A percentile compares a stretch with the other conserved stretches of the same genome.
Conservation (phyloP, 1,139 yeast species). For the Pichia sp. region DNA sequence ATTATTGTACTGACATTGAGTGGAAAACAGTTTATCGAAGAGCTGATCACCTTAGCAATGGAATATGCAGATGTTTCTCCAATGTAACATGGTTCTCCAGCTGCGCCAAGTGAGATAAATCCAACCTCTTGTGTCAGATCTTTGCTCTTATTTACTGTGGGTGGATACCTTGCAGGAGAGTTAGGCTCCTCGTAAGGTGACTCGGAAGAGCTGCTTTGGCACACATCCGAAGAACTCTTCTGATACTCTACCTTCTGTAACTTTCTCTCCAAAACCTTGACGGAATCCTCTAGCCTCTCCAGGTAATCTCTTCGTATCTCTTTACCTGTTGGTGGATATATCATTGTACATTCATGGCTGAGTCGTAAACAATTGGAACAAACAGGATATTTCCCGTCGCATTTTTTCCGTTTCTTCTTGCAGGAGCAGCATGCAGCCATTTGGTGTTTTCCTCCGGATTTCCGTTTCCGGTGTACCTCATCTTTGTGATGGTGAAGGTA, state of each 20-base stretch:
- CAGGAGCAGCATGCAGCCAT: slow-evolving; percentile 33
- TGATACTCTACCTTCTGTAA: slow-evolving; percentile 19
- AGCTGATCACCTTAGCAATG: slow-evolving; percentile 29
- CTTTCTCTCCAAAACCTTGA: slow-evolving; percentile 34
- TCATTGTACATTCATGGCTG: slow-evolving; percentile 44
- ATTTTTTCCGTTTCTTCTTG: slow-evolving; percentile 42
- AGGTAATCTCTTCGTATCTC: slow-evolving; percentile 49
- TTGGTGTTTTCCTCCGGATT: slow-evolving; percentile 27
- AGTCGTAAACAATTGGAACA: slow-evolving; percentile 44
- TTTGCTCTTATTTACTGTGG: slow-evolving; percentile 11
- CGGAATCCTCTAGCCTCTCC: slow-evolving; percentile 41
- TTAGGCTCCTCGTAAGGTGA: neutral
- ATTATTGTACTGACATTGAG: slow-evolving; percentile 3
- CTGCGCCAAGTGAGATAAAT: slow-evolving; percentile 30
- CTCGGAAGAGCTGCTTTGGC: slow-evolving; percentile 14
- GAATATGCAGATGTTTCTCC: slow-evolving; percentile 33
- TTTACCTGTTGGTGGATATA: slow-evolving; percentile 50
- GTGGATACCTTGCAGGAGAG: slow-evolving; percentile 8
- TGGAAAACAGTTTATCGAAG: slow-evolving; percentile 22
- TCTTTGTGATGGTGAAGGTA: neutral
- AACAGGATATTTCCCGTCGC: slow-evolving; percentile 49
- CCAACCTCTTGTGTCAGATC: slow-evolving; percentile 31
- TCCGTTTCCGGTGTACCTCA: slow-evolving; percentile 3
- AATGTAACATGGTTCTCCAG: slow-evolving; percentile 29
- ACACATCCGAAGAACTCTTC: slow-evolving; percentile 17